Base-by-base conservation (phyloP, 2,329 filamentous ascomycete species). In the Monosporascus sp. region DNA sequence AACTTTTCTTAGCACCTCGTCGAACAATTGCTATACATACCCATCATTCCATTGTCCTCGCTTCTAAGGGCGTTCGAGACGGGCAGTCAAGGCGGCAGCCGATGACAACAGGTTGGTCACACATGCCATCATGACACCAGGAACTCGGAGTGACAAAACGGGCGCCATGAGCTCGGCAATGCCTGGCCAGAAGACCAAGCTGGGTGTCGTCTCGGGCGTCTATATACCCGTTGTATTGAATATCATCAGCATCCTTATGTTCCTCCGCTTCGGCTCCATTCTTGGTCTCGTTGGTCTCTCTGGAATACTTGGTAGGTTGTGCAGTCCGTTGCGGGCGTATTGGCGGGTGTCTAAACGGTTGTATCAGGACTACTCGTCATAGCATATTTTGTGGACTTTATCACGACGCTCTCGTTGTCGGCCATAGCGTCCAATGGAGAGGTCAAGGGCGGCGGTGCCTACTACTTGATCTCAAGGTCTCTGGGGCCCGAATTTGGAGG, bases 391-490 rank as follows among this genome's bases (percentile, higher is more conserved):
- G 87, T 96, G 60, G 87, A 94, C 65, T 77, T 94, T n/a, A 75
- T 95, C 50, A 95, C 90, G 0, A 90, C 88, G 0, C 83, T 95
- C 63, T 95, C 90, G 3, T 81, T 96, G 31, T 95, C 90, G 5
- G 90, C 90, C 9, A 93, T 96, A 62, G 90, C 90, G 37, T 92
- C 89, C 2, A 96, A 96, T 67, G 90, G 90, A 25, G 92, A 91
- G 47, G 90, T 96, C 52, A 85, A 89, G 61, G 90, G 90, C 15
- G 90, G 90, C 15, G 90, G 90, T 49, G 89, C 90, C 38, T 96
- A 96, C 67, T 96, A 93, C 63, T 75, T 96, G 52, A 95, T 96
- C 53, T 95, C 90, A 6, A 81, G 90, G 56, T 92, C 88, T 45
- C 74, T 96, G 3, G 90, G 90, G 0, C 90, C 90, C 6, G 90